A percentile compares a stretch with the other conserved stretches of the same genome.
Evolutionary conservation across 2,329 filamentous ascomycete genomes (phyloP).

Genomic region (Cucurbitaria berberidis): DNA sequence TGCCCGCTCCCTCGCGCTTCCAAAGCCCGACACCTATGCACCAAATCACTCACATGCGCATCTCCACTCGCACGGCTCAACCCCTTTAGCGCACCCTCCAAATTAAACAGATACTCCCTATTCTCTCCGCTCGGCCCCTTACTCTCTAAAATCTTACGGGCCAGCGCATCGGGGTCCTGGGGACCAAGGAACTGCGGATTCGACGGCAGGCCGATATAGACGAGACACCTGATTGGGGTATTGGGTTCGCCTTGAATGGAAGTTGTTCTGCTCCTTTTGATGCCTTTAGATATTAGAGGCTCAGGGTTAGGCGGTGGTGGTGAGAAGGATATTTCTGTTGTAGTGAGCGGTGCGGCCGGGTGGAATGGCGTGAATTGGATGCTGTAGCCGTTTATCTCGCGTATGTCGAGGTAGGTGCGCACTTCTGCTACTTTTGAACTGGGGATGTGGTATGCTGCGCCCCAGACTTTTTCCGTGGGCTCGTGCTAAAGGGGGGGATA

Average conservation of each 20-base stretch:
- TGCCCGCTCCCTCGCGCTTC: constrained; percentile 50
- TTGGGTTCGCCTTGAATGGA: too few species aligned
- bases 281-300: constrained; percentile 34
- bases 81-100: constrained; percentile 76
- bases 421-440: constrained; percentile 77
- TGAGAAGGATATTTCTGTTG: constrained; percentile 19
- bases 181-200: constrained; percentile 92
- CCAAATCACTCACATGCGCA: constrained; percentile 83
- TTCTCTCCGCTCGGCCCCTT: constrained; percentile 87
- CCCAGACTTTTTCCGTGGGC: constrained; percentile 76
- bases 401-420: constrained; percentile 88
- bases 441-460: constrained; percentile 86
- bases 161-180: constrained; percentile 78
- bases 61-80: constrained; percentile 80
- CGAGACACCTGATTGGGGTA: constrained; percentile 61
- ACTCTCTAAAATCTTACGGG: constrained; percentile 78
- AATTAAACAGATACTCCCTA: constrained; percentile 81
- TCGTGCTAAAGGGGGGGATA: constrained; percentile 39
- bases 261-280: constrained; percentile 43
- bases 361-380: constrained; percentile 91
- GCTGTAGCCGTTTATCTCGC: constrained; percentile 96
- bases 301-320: not conserved
- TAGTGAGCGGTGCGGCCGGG: constrained; percentile 53
- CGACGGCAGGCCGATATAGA: constrained; percentile 92
- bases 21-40: constrained; percentile 70